phyloP scores from a whole-genome alignment of 768 basidiomycete species.

The Podaxis pistillaris region DNA sequence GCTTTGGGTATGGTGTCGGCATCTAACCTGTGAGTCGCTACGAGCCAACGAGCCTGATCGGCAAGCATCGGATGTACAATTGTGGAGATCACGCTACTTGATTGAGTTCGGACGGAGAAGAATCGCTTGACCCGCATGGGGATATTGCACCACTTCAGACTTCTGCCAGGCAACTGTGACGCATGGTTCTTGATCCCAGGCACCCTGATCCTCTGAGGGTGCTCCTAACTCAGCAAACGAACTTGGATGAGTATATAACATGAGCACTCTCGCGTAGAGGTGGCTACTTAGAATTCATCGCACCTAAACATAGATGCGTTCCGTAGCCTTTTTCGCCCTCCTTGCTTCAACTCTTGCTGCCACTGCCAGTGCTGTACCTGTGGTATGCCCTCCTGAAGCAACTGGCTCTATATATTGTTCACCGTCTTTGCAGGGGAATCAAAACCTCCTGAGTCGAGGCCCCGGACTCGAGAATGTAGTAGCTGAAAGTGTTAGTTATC shows the following conservation, averaged over 20 bases:
- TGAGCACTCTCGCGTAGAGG: not conserved
- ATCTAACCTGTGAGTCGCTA: not conserved
- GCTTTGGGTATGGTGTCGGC: not conserved
- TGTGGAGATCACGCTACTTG: conserved; percentile 7
- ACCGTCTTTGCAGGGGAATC: not conserved
- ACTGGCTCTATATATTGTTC: not conserved
- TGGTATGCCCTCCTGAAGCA: not conserved
- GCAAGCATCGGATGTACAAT: not conserved
- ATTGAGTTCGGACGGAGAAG: not conserved
- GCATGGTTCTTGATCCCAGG: conserved; percentile 14
- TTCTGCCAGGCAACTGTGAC: conserved; percentile 9
- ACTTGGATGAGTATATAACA: conserved; percentile 9
- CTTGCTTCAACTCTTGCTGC: not conserved
- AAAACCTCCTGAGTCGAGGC: not conserved
- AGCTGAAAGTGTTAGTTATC: not conserved
- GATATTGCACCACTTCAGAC: conserved; percentile 3
- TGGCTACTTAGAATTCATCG: not conserved
- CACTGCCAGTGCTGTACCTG: not conserved
- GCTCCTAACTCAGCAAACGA: not conserved
- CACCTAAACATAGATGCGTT: conserved; percentile 7
- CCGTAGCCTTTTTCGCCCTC: conserved; percentile 2
- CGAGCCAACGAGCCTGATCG: not conserved
- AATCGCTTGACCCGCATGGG: conserved; percentile 8
- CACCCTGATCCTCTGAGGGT: conserved; percentile 1
- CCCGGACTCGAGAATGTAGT: not conserved